These are phyloP conservation scores for Tilletia horrida DNA, from an alignment of 1,284 basidiomycete genomes.

Conservation along the genomic window DNA sequence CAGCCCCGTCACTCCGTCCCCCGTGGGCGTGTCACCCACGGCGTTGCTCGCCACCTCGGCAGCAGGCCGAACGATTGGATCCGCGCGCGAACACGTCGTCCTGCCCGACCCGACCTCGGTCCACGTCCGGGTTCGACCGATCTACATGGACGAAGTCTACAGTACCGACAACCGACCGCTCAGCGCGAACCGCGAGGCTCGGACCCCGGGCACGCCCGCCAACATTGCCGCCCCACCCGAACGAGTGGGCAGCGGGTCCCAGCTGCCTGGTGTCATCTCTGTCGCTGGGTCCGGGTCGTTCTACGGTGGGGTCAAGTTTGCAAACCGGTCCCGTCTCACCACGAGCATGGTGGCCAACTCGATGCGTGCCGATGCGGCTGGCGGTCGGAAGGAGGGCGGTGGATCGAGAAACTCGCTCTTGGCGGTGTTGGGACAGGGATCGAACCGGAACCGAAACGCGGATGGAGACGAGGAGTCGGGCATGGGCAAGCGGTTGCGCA, in stretches of 20 bases:
- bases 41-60: neutral
- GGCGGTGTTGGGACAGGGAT: neutral
- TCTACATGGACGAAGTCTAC: conserved; percentile 15
- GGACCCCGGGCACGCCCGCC: neutral
- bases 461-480: too few species aligned
- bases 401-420: neutral
- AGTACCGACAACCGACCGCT: neutral
- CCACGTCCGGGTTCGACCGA: conserved; percentile 6
- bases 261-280: neutral
- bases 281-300: neutral
- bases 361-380: neutral
- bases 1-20: neutral
- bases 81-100: conserved; percentile 15
- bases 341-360: neutral
- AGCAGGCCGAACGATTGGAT: conserved; percentile 6
- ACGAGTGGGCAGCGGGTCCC: neutral
- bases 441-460: neutral
- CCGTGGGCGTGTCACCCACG: neutral
- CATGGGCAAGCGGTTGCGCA: neutral
- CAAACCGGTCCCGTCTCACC: neutral
- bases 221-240: neutral
- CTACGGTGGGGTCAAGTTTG: too few species aligned
- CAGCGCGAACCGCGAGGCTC: neutral
- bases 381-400: neutral
- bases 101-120: conserved; percentile 7